These are phyloP conservation scores for Prosopis cineraria DNA, from an alignment of 306 rosid species.

Conservation along the genomic window DNA sequence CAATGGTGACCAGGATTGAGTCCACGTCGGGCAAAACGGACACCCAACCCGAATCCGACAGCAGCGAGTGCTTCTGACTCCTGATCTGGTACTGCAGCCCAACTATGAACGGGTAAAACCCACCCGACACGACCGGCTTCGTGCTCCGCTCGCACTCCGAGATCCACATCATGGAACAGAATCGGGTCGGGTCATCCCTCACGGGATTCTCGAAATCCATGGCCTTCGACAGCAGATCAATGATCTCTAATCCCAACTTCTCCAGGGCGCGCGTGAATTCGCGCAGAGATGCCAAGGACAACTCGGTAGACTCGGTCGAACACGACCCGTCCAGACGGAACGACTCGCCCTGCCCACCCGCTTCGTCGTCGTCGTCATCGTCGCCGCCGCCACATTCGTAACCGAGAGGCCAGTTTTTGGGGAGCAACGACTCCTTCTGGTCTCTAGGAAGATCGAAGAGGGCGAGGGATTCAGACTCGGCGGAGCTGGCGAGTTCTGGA, in stretches of 20 bases:
- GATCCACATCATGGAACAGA: constrained; percentile 60
- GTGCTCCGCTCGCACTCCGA: constrained; percentile 41
- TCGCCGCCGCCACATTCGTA: constrained; percentile 45
- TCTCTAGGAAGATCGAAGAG: constrained; percentile 59
- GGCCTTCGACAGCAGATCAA: constrained; percentile 47
- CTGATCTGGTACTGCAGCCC: constrained; percentile 77
- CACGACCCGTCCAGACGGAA: constrained; percentile 58
- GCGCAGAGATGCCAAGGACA: constrained; percentile 35
- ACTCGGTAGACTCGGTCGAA: constrained; percentile 46
- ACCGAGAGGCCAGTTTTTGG: constrained; percentile 79
- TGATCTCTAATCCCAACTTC: constrained; percentile 61
- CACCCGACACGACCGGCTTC: constrained; percentile 39
- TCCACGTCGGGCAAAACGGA: constrained; percentile 66
- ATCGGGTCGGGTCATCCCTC: constrained; percentile 44
- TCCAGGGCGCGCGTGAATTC: constrained; percentile 61
- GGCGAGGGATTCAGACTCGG: constrained; percentile 69
- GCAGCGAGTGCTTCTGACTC: constrained; percentile 51
- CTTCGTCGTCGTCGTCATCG: constrained; percentile 40
- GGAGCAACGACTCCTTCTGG: constrained; percentile 47
- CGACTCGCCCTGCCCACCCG: constrained; percentile 50
- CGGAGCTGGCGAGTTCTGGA: constrained; percentile 63
- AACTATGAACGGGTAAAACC: constrained; percentile 71
- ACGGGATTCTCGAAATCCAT: constrained; percentile 58
- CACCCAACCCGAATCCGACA: constrained; percentile 85
- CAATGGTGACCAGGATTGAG: constrained; percentile 68